Base-by-base conservation (phyloP, 495 filamentous ascomycete species). In the Friedmanniomyces endolithicus region DNA sequence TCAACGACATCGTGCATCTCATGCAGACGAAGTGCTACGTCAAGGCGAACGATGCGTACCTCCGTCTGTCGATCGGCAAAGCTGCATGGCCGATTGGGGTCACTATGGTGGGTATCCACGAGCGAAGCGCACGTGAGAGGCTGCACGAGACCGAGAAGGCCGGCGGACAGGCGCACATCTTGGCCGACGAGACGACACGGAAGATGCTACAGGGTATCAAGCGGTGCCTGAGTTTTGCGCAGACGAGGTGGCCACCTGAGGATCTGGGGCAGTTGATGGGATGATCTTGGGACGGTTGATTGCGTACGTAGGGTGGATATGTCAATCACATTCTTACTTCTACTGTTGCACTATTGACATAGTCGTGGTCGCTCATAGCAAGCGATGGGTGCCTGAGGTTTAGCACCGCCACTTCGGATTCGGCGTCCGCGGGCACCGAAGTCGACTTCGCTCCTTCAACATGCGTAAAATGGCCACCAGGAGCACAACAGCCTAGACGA, bases 81-180 rank as follows among this genome's bases (percentile, higher is more conserved):
- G 94, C 92, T 69, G 92, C 92, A 22, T 98, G 92, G 92, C 92
- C 92, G 25, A 98, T 98, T 67, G 92, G 92, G 71, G 92, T 98
- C 27, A 98, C 92, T 63, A 96, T 97, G 92, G 92, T 98, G 59
- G 92, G 92, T 75, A 98, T 98, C 64, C 92, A 98, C 79, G 92
- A 97, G 72, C 82, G 92, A 57, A 88, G 82, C 44, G 90, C 92
- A 6, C 79, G 92, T 35, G 92, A 98, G 71, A 97, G 97, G 71
- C 74, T 98, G 45, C 90, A 97, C 65, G 79, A 90, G 68, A 55
- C 19, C 7, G 55, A 58, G 23, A 55, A 49, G 52, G 49, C 16
- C 2, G 89, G 87, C 60, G 68, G 66, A 12, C 79, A 88, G 57
- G 92, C 90, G 6, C 94, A 98, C 69, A 95, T 98, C 64, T 87